Conservation (phyloP, 192 early-diverging fungal species). For the Chytriomyces sp. region DNA sequence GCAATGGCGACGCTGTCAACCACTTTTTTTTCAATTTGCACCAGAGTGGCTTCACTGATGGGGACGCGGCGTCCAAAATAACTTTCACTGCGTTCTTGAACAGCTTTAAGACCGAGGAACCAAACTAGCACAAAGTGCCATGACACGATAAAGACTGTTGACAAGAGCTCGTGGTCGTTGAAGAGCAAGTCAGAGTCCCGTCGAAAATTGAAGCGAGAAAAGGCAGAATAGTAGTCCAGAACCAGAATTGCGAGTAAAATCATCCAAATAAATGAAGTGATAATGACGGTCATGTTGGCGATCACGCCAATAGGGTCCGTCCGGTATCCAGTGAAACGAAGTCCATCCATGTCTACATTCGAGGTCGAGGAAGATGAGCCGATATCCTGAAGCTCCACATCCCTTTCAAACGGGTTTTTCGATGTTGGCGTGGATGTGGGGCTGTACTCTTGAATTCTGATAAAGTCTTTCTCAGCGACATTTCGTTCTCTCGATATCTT, state of each 20-base stretch:
- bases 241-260: conserved; percentile 70
- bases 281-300: conserved; percentile 51
- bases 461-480: conserved; percentile 1
- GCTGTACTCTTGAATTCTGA: background rate
- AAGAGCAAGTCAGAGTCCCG: conserved; percentile 54
- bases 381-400: conserved; percentile 39
- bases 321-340: conserved; percentile 68
- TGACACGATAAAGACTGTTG: conserved; percentile 67
- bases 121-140: conserved; percentile 79
- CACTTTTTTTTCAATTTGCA: conserved; percentile 43
- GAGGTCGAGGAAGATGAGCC: background rate
- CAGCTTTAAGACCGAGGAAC: conserved; percentile 62
- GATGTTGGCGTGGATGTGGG: background rate
- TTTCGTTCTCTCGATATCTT: conserved; percentile 27
- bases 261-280: conserved; percentile 69
- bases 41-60: conserved; percentile 34
- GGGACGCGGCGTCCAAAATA: conserved; percentile 68
- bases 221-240: conserved; percentile 74
- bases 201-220: conserved; percentile 55
- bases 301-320: conserved; percentile 59
- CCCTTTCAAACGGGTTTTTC: conserved; percentile 3
- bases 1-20: conserved; percentile 34
- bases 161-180: conserved; percentile 64
- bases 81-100: conserved; percentile 58
- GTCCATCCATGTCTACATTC: conserved; percentile 15